These are phyloP conservation scores for Picea glauca DNA, from an alignment of 75 land plant species.

Conservation along the genomic window DNA sequence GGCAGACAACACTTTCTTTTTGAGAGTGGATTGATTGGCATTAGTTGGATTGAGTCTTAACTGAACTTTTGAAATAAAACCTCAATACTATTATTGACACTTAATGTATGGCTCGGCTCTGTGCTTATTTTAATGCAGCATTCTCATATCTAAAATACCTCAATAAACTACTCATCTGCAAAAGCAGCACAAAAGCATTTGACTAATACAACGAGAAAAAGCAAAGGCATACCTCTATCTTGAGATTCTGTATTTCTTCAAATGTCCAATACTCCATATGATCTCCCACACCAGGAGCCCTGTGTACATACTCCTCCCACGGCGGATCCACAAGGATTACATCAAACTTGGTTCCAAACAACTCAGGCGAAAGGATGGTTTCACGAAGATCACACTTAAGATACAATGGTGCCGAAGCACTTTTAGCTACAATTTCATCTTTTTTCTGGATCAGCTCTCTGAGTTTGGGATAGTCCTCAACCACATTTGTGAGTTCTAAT, in stretches of 20 bases:
- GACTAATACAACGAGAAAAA: neutral
- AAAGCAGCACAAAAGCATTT: neutral
- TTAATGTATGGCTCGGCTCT: neutral
- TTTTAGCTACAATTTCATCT: slow-evolving; percentile 83
- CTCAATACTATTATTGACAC: neutral
- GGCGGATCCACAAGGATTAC: slow-evolving; percentile 98
- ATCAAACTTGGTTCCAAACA: slow-evolving; percentile 98
- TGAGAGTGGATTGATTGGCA: neutral
- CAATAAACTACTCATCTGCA: neutral
- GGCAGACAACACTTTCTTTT: neutral
- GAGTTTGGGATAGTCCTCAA: slow-evolving; percentile 97
- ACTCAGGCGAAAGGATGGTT: slow-evolving; percentile 61
- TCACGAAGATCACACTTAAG: slow-evolving; percentile 74
- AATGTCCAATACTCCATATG: slow-evolving; percentile 93
- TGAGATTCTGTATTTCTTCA: slow-evolving; percentile 89
- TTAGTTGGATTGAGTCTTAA: neutral
- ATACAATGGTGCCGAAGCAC: slow-evolving; percentile 86
- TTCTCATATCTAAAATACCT: neutral
- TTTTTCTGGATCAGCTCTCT: slow-evolving; percentile 94
- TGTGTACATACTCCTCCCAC: slow-evolving; percentile 98
- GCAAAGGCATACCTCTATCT: slow-evolving; percentile 74
- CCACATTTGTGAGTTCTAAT: slow-evolving; percentile 85
- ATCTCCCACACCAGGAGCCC: slow-evolving; percentile 95
- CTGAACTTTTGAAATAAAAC: neutral
- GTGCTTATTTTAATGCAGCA: neutral